Conservation (phyloP, 1,139 yeast genomes). For the Hansenula sp. region DNA sequence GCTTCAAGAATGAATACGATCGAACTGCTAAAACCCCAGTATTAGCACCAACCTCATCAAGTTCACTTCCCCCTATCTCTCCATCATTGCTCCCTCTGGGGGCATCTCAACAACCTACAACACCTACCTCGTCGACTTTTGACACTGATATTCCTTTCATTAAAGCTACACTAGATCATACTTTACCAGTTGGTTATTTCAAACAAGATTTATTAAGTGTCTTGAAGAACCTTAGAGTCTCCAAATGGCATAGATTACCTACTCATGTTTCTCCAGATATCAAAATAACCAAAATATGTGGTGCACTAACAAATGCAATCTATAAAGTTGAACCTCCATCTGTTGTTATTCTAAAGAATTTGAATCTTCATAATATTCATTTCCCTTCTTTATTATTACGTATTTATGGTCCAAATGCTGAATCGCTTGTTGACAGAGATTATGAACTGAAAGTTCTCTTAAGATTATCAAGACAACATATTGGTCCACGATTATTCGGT, state of each 20-base stretch:
- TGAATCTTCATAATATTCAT: conserved; percentile 16
- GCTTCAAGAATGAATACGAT: neutral
- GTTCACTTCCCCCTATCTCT: neutral
- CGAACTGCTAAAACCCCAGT: neutral
- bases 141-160: conserved; percentile 31
- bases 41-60: neutral
- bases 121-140: conserved; percentile 25
- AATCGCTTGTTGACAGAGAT: conserved; percentile 80
- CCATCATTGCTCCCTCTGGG: conserved; percentile 2
- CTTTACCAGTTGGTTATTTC: conserved; percentile 79
- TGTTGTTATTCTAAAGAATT: conserved; percentile 31
- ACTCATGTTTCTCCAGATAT: conserved; percentile 31
- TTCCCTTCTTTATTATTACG: conserved; percentile 57
- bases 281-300: conserved; percentile 66
- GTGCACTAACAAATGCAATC: conserved; percentile 91
- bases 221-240: conserved; percentile 58
- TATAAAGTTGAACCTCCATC: conserved; percentile 50
- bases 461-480: conserved; percentile 69
- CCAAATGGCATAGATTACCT: conserved; percentile 66
- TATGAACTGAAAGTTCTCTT: conserved; percentile 70
- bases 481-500: conserved; percentile 88
- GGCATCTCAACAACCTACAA: conserved; percentile 14
- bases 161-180: conserved; percentile 49
- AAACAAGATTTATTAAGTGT: conserved; percentile 75
- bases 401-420: conserved; percentile 90